phyloP scores from a whole-genome alignment of 345 rosid species.

The Carallia pectinifolia region DNA sequence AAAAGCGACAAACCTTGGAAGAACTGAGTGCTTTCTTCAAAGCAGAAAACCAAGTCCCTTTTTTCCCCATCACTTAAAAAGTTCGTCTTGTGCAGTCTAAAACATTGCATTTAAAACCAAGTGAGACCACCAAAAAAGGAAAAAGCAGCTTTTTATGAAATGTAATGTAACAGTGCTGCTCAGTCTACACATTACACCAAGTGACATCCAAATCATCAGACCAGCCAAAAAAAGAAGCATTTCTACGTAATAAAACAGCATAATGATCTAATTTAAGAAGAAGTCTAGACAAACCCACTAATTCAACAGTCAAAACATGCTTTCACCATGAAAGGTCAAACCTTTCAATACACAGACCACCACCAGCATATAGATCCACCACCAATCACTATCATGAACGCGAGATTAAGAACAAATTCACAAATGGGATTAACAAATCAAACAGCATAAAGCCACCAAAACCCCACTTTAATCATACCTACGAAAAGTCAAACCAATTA shows the following conservation, averaged over 20 bases:
- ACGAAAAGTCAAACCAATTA: background rate
- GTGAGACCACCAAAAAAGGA: background rate
- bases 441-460: background rate
- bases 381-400: background rate
- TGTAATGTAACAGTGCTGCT: background rate
- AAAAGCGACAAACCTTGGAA: conserved; percentile 39
- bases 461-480: background rate
- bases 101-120: conserved; percentile 20
- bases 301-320: background rate
- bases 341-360: background rate
- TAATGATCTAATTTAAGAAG: background rate
- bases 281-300: background rate
- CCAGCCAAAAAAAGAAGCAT: background rate
- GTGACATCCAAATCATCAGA: too few relatives aligned
- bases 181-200: too few relatives aligned
- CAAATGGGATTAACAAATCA: background rate
- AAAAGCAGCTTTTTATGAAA: background rate
- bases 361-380: conserved; percentile 6
- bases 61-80: conserved; percentile 62
- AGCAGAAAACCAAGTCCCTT: conserved; percentile 67
- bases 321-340: background rate
- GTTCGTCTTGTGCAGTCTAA: conserved; percentile 31
- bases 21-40: conserved; percentile 69
- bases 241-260: background rate
- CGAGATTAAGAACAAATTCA: background rate